These are phyloP conservation scores for Herpetomonas tarakana DNA, from an alignment of 208 protist genomes.

Conservation along the genomic window DNA sequence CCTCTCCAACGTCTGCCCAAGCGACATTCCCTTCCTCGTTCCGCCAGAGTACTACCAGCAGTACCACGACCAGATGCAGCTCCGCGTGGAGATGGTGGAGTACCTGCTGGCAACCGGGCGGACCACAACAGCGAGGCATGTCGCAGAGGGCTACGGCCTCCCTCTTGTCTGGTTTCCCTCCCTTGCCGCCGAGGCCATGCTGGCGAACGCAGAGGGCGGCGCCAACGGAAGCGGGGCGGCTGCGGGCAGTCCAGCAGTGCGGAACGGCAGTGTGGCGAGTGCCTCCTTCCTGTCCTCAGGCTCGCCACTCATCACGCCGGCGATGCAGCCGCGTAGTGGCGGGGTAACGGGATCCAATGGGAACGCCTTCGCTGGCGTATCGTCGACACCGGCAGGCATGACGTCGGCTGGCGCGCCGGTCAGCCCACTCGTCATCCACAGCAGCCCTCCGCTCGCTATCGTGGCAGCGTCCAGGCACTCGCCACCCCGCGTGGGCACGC, in stretches of 20 bases:
- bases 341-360: background rate
- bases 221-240: slow-evolving; percentile 3
- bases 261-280: background rate
- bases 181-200: slow-evolving; percentile 17
- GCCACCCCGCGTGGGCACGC: background rate
- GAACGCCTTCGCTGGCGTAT: too few relatives aligned
- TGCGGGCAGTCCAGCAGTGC: slow-evolving; percentile 7
- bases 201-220: slow-evolving; percentile 12
- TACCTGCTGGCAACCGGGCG: slow-evolving; percentile 79
- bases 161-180: slow-evolving; percentile 73
- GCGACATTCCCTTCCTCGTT: slow-evolving; percentile 45
- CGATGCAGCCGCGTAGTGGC: slow-evolving; percentile 7
- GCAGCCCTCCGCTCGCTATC: background rate
- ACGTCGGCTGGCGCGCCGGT: background rate
- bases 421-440: background rate
- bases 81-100: slow-evolving; percentile 76
- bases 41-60: slow-evolving; percentile 40
- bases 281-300: background rate
- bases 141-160: slow-evolving; percentile 56
- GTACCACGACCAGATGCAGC: slow-evolving; percentile 35
- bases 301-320: slow-evolving; percentile 16
- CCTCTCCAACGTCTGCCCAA: slow-evolving; percentile 54
- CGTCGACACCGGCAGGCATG: background rate
- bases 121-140: slow-evolving; percentile 44
- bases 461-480: too few relatives aligned